Evolutionary conservation across 768 basidiomycete genomes (phyloP).

Genomic region (Amanita thiersii): DNA sequence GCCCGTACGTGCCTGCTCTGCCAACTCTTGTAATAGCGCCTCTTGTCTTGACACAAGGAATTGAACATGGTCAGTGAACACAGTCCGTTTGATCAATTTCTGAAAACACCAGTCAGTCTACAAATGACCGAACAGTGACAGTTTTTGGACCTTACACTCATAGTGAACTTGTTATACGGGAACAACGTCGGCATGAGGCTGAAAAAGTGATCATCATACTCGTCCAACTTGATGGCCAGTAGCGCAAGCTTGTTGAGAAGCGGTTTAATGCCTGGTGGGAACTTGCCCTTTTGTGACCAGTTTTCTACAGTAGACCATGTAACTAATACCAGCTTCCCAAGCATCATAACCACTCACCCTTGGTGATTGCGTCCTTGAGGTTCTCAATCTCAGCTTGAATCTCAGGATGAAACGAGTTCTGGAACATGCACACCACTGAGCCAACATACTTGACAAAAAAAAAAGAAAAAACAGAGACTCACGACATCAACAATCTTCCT

Average conservation of each 20-base stretch:
- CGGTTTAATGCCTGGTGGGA: constrained; percentile 76
- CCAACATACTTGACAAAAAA: not conserved
- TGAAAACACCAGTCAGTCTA: constrained; percentile 19
- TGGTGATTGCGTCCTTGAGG: constrained; percentile 51
- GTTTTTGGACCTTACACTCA: constrained; percentile 50
- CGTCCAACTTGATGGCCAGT: constrained; percentile 72
- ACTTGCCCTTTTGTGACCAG: constrained; percentile 82
- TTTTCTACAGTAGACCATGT: constrained; percentile 35
- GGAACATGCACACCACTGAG: no score
- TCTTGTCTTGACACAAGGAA: constrained; percentile 65
- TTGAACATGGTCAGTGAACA: constrained; percentile 65
- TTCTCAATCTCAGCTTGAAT: constrained; percentile 54
- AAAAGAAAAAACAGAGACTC: constrained; percentile 13
- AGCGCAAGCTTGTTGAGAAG: constrained; percentile 62
- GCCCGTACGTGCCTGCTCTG: constrained; percentile 50
- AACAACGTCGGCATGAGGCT: constrained; percentile 80
- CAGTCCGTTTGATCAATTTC: constrained; percentile 92
- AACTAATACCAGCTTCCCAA: not conserved
- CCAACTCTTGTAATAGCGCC: constrained; percentile 55
- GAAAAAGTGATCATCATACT: constrained; percentile 92
- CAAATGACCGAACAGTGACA: not conserved
- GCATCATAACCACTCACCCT: constrained; percentile 31
- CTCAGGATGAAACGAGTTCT: constrained; percentile 67
- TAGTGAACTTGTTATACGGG: constrained; percentile 93
- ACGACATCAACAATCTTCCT: constrained; percentile 64